phyloP scores from a whole-genome alignment of 805 yeast genomes.

The Starmerella etchellsii region DNA sequence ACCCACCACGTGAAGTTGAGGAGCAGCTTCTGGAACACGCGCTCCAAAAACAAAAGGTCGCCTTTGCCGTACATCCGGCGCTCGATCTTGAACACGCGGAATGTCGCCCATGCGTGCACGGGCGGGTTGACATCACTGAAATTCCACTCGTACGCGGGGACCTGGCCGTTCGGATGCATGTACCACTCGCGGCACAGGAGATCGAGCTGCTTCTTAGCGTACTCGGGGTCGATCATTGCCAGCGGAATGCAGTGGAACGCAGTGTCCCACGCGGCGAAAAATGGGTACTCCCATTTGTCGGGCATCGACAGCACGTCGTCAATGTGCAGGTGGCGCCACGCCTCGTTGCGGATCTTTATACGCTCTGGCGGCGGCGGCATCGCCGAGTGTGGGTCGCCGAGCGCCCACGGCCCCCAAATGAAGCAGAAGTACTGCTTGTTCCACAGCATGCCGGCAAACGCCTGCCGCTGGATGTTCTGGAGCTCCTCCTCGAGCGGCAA shows the following conservation, averaged over 20 bases:
- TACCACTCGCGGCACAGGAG: slow-evolving; percentile 87
- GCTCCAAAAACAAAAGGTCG: slow-evolving; percentile 71
- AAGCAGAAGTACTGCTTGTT: slow-evolving; percentile 83
- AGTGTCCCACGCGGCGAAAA: slow-evolving; percentile 94
- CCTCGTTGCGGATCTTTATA: slow-evolving; percentile 74
- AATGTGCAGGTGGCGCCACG: slow-evolving; percentile 80
- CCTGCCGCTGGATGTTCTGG: slow-evolving; percentile 79
- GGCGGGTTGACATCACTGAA: slow-evolving; percentile 94
- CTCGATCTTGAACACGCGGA: slow-evolving; percentile 75
- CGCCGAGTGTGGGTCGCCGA: slow-evolving; percentile 67
- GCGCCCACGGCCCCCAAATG: slow-evolving; percentile 72
- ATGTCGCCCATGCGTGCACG: slow-evolving; percentile 92
- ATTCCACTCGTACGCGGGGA: slow-evolving; percentile 96
- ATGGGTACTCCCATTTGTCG: slow-evolving; percentile 93
- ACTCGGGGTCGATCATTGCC: slow-evolving; percentile 86
- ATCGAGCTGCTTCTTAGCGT: slow-evolving; percentile 80
- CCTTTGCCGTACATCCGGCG: slow-evolving; percentile 70
- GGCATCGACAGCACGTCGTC: slow-evolving; percentile 83
- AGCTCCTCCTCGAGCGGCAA: slow-evolving; percentile 69
- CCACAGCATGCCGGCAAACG: slow-evolving; percentile 89
- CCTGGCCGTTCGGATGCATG: slow-evolving; percentile 96
- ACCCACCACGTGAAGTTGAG: slow-evolving; percentile 97
- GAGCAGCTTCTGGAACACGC: slow-evolving; percentile 83
- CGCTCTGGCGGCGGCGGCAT: slow-evolving; percentile 70
- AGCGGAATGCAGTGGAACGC: slow-evolving; percentile 90